Percentiles rank a stretch among this genome's conserved stretches.
Conservation (phyloP, 768 basidiomycete genomes). For the Tephrocybe sp. region DNA sequence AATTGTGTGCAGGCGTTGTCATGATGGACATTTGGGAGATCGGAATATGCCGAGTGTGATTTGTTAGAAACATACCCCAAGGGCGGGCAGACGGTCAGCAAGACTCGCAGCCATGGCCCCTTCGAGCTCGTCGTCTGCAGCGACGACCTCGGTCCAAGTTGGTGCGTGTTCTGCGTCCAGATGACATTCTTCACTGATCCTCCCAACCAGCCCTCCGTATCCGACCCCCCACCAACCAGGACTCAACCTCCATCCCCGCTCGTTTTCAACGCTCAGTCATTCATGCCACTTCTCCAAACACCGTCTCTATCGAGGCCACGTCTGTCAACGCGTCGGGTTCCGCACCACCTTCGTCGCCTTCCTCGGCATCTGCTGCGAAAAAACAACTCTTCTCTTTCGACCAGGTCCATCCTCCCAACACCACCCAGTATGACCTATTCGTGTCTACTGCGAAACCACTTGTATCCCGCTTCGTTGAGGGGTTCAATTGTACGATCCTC, state of each 20-base stretch:
- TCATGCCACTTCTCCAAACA: slow-evolving; percentile 69
- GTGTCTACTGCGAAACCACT: slow-evolving; percentile 83
- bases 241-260: slow-evolving; percentile 83
- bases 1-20: too few species aligned
- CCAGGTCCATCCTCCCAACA: slow-evolving; percentile 86
- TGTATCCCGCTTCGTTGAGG: slow-evolving; percentile 84
- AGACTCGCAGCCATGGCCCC: slow-evolving; percentile 67
- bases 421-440: slow-evolving; percentile 86
- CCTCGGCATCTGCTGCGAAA: slow-evolving; percentile 54
- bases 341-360: slow-evolving; percentile 46
- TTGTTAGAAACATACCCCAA: slow-evolving; percentile 25
- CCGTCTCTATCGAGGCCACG: slow-evolving; percentile 81
- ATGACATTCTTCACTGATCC: slow-evolving; percentile 16
- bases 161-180: slow-evolving; percentile 49
- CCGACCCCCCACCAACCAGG: slow-evolving; percentile 83
- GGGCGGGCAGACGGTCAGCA: slow-evolving; percentile 22
- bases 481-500: slow-evolving; percentile 96
- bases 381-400: slow-evolving; percentile 91
- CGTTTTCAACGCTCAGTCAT: slow-evolving; percentile 93
- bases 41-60: slow-evolving; percentile 39
- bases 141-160: slow-evolving; percentile 92
- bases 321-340: slow-evolving; percentile 49
- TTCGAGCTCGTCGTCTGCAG: slow-evolving; percentile 63
- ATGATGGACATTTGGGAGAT: slow-evolving; percentile 12
- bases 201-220: slow-evolving; percentile 73